Conservation (phyloP, 805 yeast species). For the Komagataella phaffii region DNA sequence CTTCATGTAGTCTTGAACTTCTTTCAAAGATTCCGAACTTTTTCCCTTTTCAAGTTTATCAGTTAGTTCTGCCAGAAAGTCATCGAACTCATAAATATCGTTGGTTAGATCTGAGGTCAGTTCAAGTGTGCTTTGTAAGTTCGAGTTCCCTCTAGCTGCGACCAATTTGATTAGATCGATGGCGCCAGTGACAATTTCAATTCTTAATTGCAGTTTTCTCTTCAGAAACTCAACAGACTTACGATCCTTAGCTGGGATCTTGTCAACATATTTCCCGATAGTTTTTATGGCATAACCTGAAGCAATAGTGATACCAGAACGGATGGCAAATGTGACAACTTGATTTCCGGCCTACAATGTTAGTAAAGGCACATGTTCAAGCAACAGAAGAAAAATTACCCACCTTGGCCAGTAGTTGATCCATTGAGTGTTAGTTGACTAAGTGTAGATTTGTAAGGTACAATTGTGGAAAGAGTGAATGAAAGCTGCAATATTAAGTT, state of each 20-base stretch:
- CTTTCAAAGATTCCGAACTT: conserved; percentile 19
- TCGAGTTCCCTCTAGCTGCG: conserved; percentile 34
- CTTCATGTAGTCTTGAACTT: background rate
- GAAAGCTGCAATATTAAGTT: background rate
- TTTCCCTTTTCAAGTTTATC: conserved; percentile 11
- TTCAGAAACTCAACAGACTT: conserved; percentile 25
- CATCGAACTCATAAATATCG: conserved; percentile 47
- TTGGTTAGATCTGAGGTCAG: conserved; percentile 40
- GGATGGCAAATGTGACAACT: conserved; percentile 67
- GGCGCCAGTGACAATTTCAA: conserved; percentile 48
- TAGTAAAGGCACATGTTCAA: background rate
- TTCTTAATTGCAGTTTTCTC: conserved; percentile 37
- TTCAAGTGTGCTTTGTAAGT: conserved; percentile 37
- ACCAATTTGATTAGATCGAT: conserved; percentile 48
- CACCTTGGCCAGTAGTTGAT: background rate
- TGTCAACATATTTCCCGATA: conserved; percentile 39
- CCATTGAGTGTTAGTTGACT: background rate
- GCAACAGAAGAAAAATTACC: background rate
- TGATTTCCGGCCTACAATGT: conserved; percentile 50
- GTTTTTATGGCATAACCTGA: conserved; percentile 61
- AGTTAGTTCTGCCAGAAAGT: conserved; percentile 26
- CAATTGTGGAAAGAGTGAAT: background rate
- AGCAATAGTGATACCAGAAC: conserved; percentile 49
- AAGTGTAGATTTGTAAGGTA: too few relatives aligned
- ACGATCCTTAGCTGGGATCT: conserved; percentile 40